These are phyloP conservation scores for Clavariopsis aquatica DNA, from an alignment of 495 filamentous ascomycete species.

Conservation along the genomic window DNA sequence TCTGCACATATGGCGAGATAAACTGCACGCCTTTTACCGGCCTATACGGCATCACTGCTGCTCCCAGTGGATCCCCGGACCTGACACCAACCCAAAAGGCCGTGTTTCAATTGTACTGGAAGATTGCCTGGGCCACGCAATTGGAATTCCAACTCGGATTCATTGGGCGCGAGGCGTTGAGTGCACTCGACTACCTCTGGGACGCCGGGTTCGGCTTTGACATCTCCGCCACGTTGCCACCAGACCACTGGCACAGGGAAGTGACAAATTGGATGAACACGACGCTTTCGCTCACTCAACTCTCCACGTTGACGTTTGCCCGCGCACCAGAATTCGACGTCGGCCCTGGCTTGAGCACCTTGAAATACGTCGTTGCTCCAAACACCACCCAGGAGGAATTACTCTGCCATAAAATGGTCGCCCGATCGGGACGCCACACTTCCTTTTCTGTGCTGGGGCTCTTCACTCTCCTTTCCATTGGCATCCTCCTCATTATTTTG, in stretches of 20 bases:
- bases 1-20: constrained; percentile 13
- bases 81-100: constrained; percentile 17
- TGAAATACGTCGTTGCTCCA: constrained; percentile 17
- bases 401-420: constrained; percentile 30
- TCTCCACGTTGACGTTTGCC: background rate
- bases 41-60: background rate
- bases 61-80: too few species aligned
- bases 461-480: background rate
- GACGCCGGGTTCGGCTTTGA: constrained; percentile 2
- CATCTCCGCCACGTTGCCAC: constrained; percentile 4
- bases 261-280: constrained; percentile 28
- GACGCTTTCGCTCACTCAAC: constrained; percentile 20
- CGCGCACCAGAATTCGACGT: constrained; percentile 12
- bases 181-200: constrained; percentile 30
- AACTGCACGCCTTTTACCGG: constrained; percentile 16
- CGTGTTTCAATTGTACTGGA: constrained; percentile 17
- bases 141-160: constrained; percentile 17
- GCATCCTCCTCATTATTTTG: constrained; percentile 12
- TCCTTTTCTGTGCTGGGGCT: constrained; percentile 30
- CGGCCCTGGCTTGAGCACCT: constrained; percentile 5
- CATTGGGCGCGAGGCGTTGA: constrained; percentile 6
- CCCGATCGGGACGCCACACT: background rate
- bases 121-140: constrained; percentile 4
- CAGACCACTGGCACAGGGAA: constrained; percentile 27
- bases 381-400: background rate